Evolutionary conservation across 163 green algal species (phyloP).

Genomic region (Scenedesmus sp.): DNA sequence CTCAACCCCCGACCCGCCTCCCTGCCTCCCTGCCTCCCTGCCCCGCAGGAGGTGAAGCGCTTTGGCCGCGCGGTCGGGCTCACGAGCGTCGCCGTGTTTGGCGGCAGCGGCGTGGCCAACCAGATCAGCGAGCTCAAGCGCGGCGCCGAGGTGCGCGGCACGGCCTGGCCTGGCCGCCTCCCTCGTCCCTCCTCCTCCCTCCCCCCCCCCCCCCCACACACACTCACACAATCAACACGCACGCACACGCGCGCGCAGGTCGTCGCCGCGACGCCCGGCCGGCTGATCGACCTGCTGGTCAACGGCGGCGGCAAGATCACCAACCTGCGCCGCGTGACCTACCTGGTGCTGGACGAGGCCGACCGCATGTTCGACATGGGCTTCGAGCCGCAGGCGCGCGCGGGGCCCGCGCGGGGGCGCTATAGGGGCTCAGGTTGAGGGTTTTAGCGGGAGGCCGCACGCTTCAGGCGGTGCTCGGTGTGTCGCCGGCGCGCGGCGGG

Average conservation of each 20-base stretch:
- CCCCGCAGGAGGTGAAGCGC: conserved; percentile 70
- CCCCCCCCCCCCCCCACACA: too few relatives aligned
- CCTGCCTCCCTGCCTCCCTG: too few relatives aligned
- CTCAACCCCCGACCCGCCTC: too few relatives aligned
- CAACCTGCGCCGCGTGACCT: conserved; percentile 94
- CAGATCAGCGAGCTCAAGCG: conserved; percentile 97
- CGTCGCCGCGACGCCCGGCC: conserved; percentile 93
- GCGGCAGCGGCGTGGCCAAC: conserved; percentile 85
- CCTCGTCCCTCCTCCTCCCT: too few relatives aligned
- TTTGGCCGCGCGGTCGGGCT: conserved; percentile 80
- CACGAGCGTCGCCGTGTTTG: conserved; percentile 84
- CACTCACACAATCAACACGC: neutral
- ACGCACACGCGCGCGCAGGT: conserved; percentile 48
- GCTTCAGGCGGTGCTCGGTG: too few relatives aligned
- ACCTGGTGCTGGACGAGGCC: conserved; percentile 92
- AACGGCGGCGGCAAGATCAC: conserved; percentile 89
- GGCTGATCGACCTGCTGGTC: conserved; percentile 98
- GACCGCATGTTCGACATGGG: conserved; percentile 95
- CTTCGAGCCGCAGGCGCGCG: conserved; percentile 81
- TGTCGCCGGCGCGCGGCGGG: too few relatives aligned
- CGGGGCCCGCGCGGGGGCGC: too few relatives aligned
- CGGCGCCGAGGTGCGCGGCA: conserved; percentile 78
- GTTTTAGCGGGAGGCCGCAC: neutral
- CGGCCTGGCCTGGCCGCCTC: too few relatives aligned
- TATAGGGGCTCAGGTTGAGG: too few relatives aligned